Base-by-base conservation (phyloP, 345 rosid species). In the Cardamine occulta region DNA sequence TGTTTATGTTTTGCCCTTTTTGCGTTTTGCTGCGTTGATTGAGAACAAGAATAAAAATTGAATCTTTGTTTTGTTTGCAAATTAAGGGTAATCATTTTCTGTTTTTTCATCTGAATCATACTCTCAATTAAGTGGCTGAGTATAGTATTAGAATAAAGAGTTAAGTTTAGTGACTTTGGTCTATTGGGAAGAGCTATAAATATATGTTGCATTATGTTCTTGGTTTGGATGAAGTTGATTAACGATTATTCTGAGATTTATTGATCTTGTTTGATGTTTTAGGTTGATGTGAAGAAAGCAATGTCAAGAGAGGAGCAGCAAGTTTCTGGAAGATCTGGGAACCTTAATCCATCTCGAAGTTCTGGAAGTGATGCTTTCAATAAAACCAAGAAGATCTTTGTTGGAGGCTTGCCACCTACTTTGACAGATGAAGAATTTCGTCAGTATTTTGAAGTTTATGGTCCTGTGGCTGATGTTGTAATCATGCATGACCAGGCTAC, bases 201-300 rank as follows among this genome's bases (percentile, higher is more conserved):
- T n/a, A 12, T 42, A 11, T 37, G 32, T 23, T 66, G 29, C 1
- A 28, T 2, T 49, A 12, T 35, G 40, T 23, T 59, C 39, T 72
- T 42, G 17, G 10, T 15, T 10, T 37, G 31, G 68, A 7, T 35
- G 1, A 4, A 57, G 26, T 56, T 56, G 8, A 53, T 61, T 52
- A 65, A 76, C 47, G 39, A 53, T 62, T 15, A 19, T 68, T 4
- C 24, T 60, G 52, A 59, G 35, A 1, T 68, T 26, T 59, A 57
- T 28, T 49, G 26, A 21, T 52, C 34, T 21, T 42, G 35, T 31
- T 44, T 1, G n/a, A 8, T 55, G 63, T 23, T 18, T 18, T 79
- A 94, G 98, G 95, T 94, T 61, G 98, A 94, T 83, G 93, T 89
- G 45, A 94, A 94, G 90, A 88, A 81, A 80, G 95, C 98, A 2